Evolutionary conservation across 1,284 basidiomycete genomes (phyloP), one percentile per base, ranked within the genome.

Genomic region (Irpex sp.): DNA sequence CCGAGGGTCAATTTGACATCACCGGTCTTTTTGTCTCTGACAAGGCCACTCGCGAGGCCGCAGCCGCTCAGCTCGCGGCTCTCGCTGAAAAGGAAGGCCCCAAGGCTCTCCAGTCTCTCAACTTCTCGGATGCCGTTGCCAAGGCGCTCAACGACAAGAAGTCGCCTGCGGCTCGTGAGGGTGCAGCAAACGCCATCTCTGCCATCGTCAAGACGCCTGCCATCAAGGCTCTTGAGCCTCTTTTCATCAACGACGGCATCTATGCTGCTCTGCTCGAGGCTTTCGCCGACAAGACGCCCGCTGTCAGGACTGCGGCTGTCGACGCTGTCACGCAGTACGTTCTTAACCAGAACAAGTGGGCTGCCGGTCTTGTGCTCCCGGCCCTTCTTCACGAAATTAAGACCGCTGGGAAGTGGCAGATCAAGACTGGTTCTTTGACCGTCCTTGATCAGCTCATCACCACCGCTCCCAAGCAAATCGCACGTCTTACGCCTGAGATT

Each of bases 341-440:
- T 74, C 82, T 91, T 26, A 34, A 49, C 44, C 93, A 95, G 90
- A 96, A 92, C 82, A 89, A 93, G 38, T 98, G 96, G 96, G 93
- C 90, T 59, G 82, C 92, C 44, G 84, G 87, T 65, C 85, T 94
- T 74, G 78, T 98, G 74, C 90, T 99, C 74, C 94, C 96, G 65
- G 82, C 91, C 68, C 84, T 99, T 76, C 93, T 99, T 77, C 85
- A 94, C 78, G 91, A 98, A 82, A 93, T 97, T 82, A 92, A 92
- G 82, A 93, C 92, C 71, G 93, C 95, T 74, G 96, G 97, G 75
- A 99, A 99, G 82, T 99, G 97, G 97, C 97, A 99, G 80, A 79
- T 98, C 84, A 99, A 99, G 89, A 93, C 89, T 40, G 97, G 97
- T 64, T 86, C 90, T 48, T 83, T 99, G 67, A 79, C 85, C 71